Percentiles rank a stretch among this genome's conserved stretches.
These are phyloP conservation scores for Ustilago tritici DNA, from an alignment of 1,284 basidiomycete species.

Conservation along the genomic window DNA sequence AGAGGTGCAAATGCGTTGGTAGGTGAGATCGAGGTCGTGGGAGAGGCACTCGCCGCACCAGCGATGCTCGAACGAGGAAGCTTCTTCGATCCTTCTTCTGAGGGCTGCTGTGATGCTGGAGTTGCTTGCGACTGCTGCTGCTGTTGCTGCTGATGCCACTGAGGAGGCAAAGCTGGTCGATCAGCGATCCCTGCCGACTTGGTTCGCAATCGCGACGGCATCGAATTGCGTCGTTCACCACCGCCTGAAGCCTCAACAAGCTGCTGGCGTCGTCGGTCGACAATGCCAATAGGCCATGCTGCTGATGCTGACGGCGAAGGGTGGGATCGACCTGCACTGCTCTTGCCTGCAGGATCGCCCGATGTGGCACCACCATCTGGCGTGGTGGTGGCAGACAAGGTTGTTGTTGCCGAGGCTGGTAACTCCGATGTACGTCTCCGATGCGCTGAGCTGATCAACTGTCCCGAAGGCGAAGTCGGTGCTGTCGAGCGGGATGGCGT, in stretches of 20 bases:
- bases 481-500: slow-evolving; percentile 82
- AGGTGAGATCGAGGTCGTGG: slow-evolving; percentile 31
- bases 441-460: slow-evolving; percentile 30
- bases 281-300: slow-evolving; percentile 36
- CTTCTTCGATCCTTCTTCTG: slow-evolving; percentile 24
- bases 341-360: slow-evolving; percentile 8
- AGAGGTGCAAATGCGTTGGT: slow-evolving; percentile 21
- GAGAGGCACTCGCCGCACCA: slow-evolving; percentile 17
- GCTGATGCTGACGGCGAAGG: slow-evolving; percentile 39
- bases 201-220: slow-evolving; percentile 87
- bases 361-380: slow-evolving; percentile 15
- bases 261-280: slow-evolving; percentile 66
- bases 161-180: slow-evolving; percentile 40
- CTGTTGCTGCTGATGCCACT: slow-evolving; percentile 33
- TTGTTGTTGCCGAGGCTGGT: slow-evolving; percentile 17
- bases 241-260: slow-evolving; percentile 73
- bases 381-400: slow-evolving; percentile 16
- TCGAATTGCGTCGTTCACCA: slow-evolving; percentile 79
- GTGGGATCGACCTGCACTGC: slow-evolving; percentile 14
- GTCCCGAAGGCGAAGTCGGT: slow-evolving; percentile 78
- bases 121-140: slow-evolving; percentile 9
- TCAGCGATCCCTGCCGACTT: slow-evolving; percentile 75
- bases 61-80: slow-evolving; percentile 6
- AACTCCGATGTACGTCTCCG: slow-evolving; percentile 49
- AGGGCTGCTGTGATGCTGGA: not conserved